Evolutionary conservation across 2,329 filamentous ascomycete species (phyloP), one percentile per base, ranked within the genome.

Genomic region (Scedosporium aurantiacum): DNA sequence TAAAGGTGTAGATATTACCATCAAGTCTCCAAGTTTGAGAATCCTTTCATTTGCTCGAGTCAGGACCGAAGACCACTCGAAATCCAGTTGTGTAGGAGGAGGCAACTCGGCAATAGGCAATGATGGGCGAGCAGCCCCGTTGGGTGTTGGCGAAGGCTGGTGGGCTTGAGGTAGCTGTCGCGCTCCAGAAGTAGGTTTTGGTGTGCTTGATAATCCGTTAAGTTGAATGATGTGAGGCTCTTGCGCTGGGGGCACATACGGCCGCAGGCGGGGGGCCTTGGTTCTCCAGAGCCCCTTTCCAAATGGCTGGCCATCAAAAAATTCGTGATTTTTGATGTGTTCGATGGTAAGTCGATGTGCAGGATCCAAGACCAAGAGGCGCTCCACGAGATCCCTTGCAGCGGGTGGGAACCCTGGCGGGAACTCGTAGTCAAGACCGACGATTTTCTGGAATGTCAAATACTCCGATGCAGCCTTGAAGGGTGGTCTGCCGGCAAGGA

Each of bases 391-490:
- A 72, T 99, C 94, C 63, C 87, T 86, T 21, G 94, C 94, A 1
- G 91, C 83, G 4, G 86, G 78, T 1, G 94, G 94, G 67, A 99
- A 99, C 1, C 91, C 91, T 28, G 84, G 75, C 0, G 94, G 94
- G 65, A 97, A 99, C 55, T 93, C 88, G 71, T 97, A 99, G 61
- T 99, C 93, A 52, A 99, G 79, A 37, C 83, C 88, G 60, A 99
- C 90, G 70, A 99, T 99, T 75, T 97, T 99, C 72, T 99, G 94
- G 70, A 99, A 99, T 0, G 94, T 99, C 70, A 94, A 82, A 69
- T 97, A 99, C 71, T 99, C 94, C 67, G 96, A 97, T 14, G 82
- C 89, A 47, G 89, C 94, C 73, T 99, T 99, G 79, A 99, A 99
- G 0, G 94, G 94, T 5, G 94, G 94, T 63, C 94, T 82, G n/a